A percentile compares a stretch with the other conserved stretches of the same genome.
Evolutionary conservation across 257 asterid genomes (phyloP).

Genomic region (Osmanthus fragrans): DNA sequence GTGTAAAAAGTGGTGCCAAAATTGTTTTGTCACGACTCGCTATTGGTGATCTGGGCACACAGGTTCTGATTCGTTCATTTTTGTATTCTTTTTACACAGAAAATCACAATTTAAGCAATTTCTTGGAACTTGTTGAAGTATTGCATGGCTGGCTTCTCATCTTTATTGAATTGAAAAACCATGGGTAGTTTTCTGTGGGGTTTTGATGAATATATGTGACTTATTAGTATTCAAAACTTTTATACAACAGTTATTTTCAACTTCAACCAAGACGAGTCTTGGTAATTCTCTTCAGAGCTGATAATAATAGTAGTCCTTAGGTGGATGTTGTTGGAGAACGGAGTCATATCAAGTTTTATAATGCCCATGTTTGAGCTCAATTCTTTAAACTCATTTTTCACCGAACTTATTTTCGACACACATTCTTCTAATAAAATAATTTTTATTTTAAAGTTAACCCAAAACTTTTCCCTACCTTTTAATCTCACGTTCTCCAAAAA

Average conservation of each 20-base stretch:
- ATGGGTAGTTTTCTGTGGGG: background rate
- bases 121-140: background rate
- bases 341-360: background rate
- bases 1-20: constrained; percentile 90
- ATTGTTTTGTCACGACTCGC: constrained; percentile 86
- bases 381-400: too few relatives aligned
- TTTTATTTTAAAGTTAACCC: too few relatives aligned
- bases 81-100: background rate
- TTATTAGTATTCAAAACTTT: background rate
- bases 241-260: background rate
- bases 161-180: background rate
- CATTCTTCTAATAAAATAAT: too few relatives aligned
- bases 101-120: background rate
- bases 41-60: constrained; percentile 91
- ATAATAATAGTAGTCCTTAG: background rate
- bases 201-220: background rate
- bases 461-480: too few relatives aligned
- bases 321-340: background rate
- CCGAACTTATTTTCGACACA: too few relatives aligned
- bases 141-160: background rate
- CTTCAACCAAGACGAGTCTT: background rate
- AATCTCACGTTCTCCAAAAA: too few relatives aligned
- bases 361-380: too few relatives aligned
- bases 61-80: constrained; percentile 39
- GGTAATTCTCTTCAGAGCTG: background rate